Evolutionary conservation across 495 filamentous ascomycete species (phyloP).

Genomic region (Xylaria palmicola): DNA sequence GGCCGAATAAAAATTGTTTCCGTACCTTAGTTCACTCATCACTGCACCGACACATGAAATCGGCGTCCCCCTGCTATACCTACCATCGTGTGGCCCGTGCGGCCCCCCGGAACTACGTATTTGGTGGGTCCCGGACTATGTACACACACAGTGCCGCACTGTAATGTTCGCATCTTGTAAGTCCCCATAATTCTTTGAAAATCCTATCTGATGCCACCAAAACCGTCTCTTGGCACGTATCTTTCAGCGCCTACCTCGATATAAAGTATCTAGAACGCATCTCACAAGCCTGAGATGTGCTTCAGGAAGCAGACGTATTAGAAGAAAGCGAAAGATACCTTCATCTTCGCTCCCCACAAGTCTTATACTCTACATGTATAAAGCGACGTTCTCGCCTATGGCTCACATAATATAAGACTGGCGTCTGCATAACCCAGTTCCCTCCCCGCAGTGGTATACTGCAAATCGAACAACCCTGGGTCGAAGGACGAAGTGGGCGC

Average conservation of each 20-base stretch:
- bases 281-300: no score
- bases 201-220: constrained; percentile 14
- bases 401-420: neutral
- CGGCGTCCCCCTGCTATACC: neutral
- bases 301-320: no score
- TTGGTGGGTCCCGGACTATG: no score
- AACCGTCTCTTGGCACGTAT: constrained; percentile 10
- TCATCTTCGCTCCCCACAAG: no score
- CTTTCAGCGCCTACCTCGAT: neutral
- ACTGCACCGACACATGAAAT: neutral
- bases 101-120: neutral
- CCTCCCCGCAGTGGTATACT: neutral
- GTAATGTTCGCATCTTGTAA: no score
- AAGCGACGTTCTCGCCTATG: neutral
- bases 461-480: neutral
- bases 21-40: neutral
- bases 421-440: neutral
- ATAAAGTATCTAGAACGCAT: neutral
- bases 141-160: no score
- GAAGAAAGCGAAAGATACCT: no score
- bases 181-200: constrained; percentile 7
- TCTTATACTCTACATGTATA: neutral
- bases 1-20: constrained; percentile 16
- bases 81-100: constrained; percentile 8
- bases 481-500: neutral